These are phyloP conservation scores for Arctostaphylos glauca DNA, from an alignment of 148 eudicot species.

Conservation along the genomic window DNA sequence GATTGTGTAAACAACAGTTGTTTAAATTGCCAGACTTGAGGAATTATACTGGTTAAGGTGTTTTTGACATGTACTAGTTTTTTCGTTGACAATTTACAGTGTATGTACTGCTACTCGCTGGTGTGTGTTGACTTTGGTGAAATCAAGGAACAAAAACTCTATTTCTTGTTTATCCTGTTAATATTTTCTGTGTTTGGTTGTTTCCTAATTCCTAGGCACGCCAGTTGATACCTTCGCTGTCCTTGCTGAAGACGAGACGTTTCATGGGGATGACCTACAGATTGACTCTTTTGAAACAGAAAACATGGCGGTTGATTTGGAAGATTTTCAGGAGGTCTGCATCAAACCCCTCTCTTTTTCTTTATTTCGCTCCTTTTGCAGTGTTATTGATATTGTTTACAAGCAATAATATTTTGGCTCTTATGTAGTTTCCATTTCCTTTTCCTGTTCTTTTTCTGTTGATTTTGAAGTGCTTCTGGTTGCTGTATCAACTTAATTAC, in stretches of 20 bases:
- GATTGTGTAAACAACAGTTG: neutral
- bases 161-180: neutral
- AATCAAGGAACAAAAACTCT: neutral
- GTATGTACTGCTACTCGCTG: neutral
- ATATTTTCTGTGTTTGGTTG: neutral
- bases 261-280: constrained; percentile 20
- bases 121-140: neutral
- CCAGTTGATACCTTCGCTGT: constrained; percentile 21
- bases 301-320: constrained; percentile 28
- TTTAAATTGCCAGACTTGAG: neutral
- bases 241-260: constrained; percentile 32
- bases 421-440: neutral
- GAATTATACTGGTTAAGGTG: neutral
- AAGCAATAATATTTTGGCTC: neutral
- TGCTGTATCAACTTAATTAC: neutral
- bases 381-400: neutral
- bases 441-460: neutral
- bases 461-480: neutral
- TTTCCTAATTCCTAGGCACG: constrained; percentile 42
- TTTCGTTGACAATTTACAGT: neutral
- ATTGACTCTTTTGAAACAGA: constrained; percentile 39
- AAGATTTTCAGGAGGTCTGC: constrained; percentile 49
- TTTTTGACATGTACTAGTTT: neutral
- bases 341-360: constrained; percentile 1
- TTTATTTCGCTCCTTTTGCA: neutral